phyloP scores from a whole-genome alignment of 208 protist species.

The Acanthamoeba quina region DNA sequence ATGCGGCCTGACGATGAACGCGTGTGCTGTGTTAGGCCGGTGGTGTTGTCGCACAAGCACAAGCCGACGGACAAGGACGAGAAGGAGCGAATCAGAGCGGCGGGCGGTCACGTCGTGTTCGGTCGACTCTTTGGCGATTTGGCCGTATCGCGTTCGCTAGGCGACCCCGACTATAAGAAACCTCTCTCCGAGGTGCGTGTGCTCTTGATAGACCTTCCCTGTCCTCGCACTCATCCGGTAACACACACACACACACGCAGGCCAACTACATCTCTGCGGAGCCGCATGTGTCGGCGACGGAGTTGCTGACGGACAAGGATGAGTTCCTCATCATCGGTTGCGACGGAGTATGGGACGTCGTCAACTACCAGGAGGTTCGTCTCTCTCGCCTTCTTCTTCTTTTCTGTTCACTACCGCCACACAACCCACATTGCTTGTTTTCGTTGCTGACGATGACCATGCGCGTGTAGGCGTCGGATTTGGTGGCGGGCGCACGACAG shows the following conservation, averaged over 20 bases:
- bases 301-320: slow-evolving; percentile 18
- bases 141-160: slow-evolving; percentile 79
- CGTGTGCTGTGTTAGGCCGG: background rate
- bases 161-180: slow-evolving; percentile 74
- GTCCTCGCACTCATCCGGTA: background rate
- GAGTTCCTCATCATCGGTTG: slow-evolving; percentile 78
- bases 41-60: slow-evolving; percentile 59
- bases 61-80: slow-evolving; percentile 75
- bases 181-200: slow-evolving; percentile 8
- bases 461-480: background rate
- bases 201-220: background rate
- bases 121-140: slow-evolving; percentile 77
- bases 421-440: too few species aligned
- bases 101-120: slow-evolving; percentile 72
- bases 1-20: background rate
- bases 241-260: background rate
- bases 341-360: slow-evolving; percentile 81
- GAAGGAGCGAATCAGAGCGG: slow-evolving; percentile 71
- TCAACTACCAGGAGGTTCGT: slow-evolving; percentile 73
- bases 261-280: background rate
- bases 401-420: background rate
- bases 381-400: too few species aligned
- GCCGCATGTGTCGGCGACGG: background rate
- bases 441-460: too few species aligned
- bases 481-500: slow-evolving; percentile 7